These are phyloP conservation scores for Rhodotorula sp. DNA, from an alignment of 1,284 basidiomycete species.

Conservation along the genomic window DNA sequence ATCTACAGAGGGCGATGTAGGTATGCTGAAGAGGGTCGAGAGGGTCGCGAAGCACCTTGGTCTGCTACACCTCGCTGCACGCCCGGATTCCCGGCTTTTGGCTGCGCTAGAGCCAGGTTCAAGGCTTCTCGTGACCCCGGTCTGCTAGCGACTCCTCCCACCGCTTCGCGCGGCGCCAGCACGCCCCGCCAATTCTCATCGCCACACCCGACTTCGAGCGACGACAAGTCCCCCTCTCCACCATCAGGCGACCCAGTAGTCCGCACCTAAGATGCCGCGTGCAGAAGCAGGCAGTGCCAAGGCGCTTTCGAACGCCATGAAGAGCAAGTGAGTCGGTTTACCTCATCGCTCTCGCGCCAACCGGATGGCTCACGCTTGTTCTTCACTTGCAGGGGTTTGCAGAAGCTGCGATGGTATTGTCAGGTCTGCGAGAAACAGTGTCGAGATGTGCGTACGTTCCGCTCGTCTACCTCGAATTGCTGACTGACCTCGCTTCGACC, in stretches of 20 bases:
- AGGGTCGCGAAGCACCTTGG: too few species aligned
- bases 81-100: too few species aligned
- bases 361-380: neutral
- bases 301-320: slow-evolving; percentile 90
- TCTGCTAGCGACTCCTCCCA: too few species aligned
- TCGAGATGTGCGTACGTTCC: slow-evolving; percentile 49
- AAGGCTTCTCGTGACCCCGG: too few species aligned
- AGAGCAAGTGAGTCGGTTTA: slow-evolving; percentile 63
- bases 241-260: neutral
- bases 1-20: too few species aligned
- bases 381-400: slow-evolving; percentile 56
- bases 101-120: too few species aligned
- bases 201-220: neutral
- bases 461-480: neutral
- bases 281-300: slow-evolving; percentile 53
- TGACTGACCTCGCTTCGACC: neutral
- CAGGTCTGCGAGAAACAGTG: slow-evolving; percentile 94
- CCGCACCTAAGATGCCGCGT: slow-evolving; percentile 14
- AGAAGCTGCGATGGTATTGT: slow-evolving; percentile 91
- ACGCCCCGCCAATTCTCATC: too few species aligned
- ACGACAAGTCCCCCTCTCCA: neutral
- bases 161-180: too few species aligned
- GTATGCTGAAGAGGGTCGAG: too few species aligned
- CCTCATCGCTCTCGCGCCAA: neutral
- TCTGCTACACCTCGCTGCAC: too few species aligned